Conservation (phyloP, 1,284 basidiomycete genomes). For the Neonothopanus nambi region DNA sequence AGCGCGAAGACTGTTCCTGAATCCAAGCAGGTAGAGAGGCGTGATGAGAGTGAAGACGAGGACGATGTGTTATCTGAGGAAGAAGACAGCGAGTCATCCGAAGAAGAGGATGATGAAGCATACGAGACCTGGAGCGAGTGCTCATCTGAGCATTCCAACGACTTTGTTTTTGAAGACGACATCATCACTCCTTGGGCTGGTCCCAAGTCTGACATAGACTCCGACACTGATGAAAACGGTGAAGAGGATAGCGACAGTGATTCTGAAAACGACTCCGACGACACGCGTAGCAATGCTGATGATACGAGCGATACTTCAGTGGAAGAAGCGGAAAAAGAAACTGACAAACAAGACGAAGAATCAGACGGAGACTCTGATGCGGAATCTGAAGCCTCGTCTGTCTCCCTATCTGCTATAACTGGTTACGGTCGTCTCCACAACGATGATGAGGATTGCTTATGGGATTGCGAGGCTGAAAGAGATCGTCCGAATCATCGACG, state of each 20-base stretch:
- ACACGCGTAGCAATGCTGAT: too few species aligned
- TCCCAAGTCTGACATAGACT: slow-evolving; percentile 7
- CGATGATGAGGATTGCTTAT: too few species aligned
- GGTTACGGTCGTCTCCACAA: too few species aligned
- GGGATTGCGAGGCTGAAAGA: too few species aligned
- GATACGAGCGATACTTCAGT: too few species aligned
- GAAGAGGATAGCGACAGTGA: slow-evolving; percentile 1
- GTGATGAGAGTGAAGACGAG: background rate
- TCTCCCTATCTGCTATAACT: too few species aligned
- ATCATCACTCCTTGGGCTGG: slow-evolving; percentile 22
- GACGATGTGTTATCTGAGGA: background rate
- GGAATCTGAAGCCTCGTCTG: too few species aligned
- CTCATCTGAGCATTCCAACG: slow-evolving; percentile 4
- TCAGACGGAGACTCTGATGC: too few species aligned
- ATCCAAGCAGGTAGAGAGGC: background rate
- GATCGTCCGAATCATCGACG: too few species aligned
- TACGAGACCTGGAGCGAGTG: slow-evolving; percentile 29
- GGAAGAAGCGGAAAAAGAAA: too few species aligned
- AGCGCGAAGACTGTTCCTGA: background rate
- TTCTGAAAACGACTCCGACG: background rate
- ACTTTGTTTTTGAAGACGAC: slow-evolving; percentile 19
- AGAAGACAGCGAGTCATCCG: background rate
- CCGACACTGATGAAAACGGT: slow-evolving; percentile 6
- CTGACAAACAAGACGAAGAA: too few species aligned
- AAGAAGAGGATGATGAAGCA: slow-evolving; percentile 20